Evolutionary conservation across 2,329 filamentous ascomycete genomes (phyloP), one percentile per base, ranked within the genome.

Genomic region (Ceratocystis papillata): DNA sequence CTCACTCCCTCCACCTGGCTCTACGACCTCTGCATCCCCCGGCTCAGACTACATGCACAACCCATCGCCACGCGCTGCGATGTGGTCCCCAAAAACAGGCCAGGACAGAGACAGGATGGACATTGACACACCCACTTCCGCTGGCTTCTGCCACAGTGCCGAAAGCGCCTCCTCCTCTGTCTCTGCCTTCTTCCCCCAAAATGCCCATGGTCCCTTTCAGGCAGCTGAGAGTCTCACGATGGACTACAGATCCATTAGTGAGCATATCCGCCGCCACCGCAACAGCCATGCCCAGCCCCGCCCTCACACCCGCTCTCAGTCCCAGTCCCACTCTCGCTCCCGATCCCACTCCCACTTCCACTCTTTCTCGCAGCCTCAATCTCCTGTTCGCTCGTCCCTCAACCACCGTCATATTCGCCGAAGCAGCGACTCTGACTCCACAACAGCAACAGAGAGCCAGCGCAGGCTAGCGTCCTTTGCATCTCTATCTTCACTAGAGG

Each of bases 41-140:
- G 28, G 53, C 53, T 30, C 53, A 30, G 53, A 57, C 53, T 57
- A 57, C 53, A 30, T 57, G 53, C 53, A 57, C 53, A 57, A 30
- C 53, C 53, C n/a, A 15, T 57, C 53, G 15, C 53, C 53, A 10
- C 25, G 5, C 28, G 17, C 53, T 17, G 30, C 30, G 28, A 8
- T 17, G 22, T 57, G 53, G 53, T 15, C 53, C 10, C 30, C 53
- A 17, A 57, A 30, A 25, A 30, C 22, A 20, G 15, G 7, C 53
- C 22, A 57, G 28, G 28, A 30, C 53, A 57, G 53, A 57, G 28
- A 30, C 53, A 17, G 53, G n/a, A 57, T 57, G 22, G 53, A 57
- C 53, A 22, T 57, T 30, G 53, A 57, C 53, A 57, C 53, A 1
- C 53, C 53, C 22, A n/a, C 28, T 28, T 57, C 53, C 10, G 20